phyloP scores from a whole-genome alignment of 192 early-diverging fungal genomes.

The Podila clonocystis region DNA sequence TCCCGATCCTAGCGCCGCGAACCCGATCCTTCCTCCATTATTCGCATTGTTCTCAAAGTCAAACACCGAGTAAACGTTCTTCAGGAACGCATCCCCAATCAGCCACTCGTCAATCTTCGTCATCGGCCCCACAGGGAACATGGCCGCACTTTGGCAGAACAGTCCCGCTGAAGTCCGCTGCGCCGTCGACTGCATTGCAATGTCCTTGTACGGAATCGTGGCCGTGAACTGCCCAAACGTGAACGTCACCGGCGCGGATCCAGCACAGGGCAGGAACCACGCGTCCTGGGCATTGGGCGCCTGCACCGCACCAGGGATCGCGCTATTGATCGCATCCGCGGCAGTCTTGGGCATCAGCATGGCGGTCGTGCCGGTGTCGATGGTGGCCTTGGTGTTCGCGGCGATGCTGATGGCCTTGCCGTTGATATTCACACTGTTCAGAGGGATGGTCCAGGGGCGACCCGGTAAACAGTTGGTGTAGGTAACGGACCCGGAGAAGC shows the following conservation, averaged over 20 bases:
- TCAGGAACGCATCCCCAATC: conserved; percentile 60
- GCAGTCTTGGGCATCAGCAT: conserved; percentile 55
- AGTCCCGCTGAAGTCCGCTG: neutral
- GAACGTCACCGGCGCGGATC: conserved; percentile 19
- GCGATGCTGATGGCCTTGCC: conserved; percentile 7
- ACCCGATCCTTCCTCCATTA: conserved; percentile 51
- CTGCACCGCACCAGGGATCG: conserved; percentile 48
- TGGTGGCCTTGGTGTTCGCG: conserved; percentile 27
- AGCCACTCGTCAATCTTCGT: conserved; percentile 39
- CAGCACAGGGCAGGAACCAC: conserved; percentile 57
- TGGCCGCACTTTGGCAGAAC: conserved; percentile 41
- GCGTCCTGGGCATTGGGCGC: conserved; percentile 3
- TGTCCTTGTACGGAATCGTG: conserved; percentile 20
- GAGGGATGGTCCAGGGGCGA: conserved; percentile 40
- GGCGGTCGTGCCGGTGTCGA: conserved; percentile 68
- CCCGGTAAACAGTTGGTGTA: conserved; percentile 19
- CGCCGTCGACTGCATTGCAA: conserved; percentile 45
- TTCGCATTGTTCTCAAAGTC: conserved; percentile 52
- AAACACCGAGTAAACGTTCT: conserved; percentile 60
- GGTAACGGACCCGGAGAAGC: conserved; percentile 19
- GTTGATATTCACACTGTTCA: conserved; percentile 20
- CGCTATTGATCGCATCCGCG: conserved; percentile 50
- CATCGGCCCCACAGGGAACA: conserved; percentile 14
- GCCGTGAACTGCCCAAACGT: conserved; percentile 26
- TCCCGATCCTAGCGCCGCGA: conserved; percentile 30